phyloP scores from a whole-genome alignment of 768 basidiomycete genomes.

The Boletellus emodensis region DNA sequence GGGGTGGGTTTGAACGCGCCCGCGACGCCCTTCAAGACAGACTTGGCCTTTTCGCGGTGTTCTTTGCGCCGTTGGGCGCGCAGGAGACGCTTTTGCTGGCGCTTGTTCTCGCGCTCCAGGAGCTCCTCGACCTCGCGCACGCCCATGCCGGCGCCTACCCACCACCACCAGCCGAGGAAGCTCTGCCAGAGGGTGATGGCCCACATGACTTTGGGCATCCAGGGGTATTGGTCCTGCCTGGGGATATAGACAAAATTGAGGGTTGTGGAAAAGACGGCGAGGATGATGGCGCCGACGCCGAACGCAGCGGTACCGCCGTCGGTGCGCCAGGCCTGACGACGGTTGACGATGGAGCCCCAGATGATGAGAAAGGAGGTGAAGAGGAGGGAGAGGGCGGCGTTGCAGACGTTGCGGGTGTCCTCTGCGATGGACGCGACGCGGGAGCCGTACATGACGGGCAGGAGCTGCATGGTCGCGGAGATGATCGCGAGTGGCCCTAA shows the following conservation, averaged over 20 bases:
- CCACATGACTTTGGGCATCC: slow-evolving; percentile 89
- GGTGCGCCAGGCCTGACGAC: slow-evolving; percentile 89
- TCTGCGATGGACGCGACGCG: slow-evolving; percentile 53
- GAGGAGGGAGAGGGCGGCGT: slow-evolving; percentile 91
- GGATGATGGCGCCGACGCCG: slow-evolving; percentile 73
- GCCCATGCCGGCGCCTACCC: slow-evolving; percentile 91
- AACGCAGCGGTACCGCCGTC: slow-evolving; percentile 97
- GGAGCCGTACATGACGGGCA: slow-evolving; percentile 49
- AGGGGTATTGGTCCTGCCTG: slow-evolving; percentile 77
- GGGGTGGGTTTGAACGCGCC: slow-evolving; percentile 39
- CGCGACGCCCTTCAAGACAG: slow-evolving; percentile 56
- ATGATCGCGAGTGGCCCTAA: slow-evolving; percentile 80
- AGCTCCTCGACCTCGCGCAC: slow-evolving; percentile 68
- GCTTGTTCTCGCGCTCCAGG: slow-evolving; percentile 50
- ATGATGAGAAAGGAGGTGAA: slow-evolving; percentile 87
- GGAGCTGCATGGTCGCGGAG: slow-evolving; percentile 78
- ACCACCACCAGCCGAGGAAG: slow-evolving; percentile 99
- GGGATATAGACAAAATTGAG: slow-evolving; percentile 89
- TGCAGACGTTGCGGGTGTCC: slow-evolving; percentile 89
- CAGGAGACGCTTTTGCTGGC: slow-evolving; percentile 43
- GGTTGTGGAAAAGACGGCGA: slow-evolving; percentile 80
- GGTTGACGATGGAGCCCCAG: slow-evolving; percentile 91
- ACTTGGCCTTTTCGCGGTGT: slow-evolving; percentile 50
- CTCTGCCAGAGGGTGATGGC: slow-evolving; percentile 95
- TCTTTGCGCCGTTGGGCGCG: slow-evolving; percentile 46